Percentiles rank a stretch among this genome's conserved stretches.
phyloP scores from a whole-genome alignment of 1,284 basidiomycete species.

The Testicularia cyperi region DNA sequence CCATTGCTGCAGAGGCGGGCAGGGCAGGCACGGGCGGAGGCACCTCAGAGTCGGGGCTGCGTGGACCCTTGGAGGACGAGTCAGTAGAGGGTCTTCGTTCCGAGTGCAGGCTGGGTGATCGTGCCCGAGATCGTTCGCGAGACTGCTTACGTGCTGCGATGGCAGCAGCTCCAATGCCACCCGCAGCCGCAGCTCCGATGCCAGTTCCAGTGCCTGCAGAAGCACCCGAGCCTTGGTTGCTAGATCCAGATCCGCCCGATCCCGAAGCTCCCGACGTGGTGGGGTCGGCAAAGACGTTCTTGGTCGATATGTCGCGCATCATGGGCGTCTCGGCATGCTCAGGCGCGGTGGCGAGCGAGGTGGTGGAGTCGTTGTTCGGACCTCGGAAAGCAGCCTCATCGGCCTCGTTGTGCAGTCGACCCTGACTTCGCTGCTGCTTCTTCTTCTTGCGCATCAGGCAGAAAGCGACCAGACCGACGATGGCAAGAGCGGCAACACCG shows the following conservation, averaged over 20 bases:
- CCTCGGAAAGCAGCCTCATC: slow-evolving; percentile 37
- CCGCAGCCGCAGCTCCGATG: slow-evolving; percentile 8
- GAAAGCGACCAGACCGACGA: slow-evolving; percentile 24
- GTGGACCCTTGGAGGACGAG: slow-evolving; percentile 12
- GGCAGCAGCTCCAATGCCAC: slow-evolving; percentile 15
- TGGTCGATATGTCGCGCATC: slow-evolving; percentile 39
- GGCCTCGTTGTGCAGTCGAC: slow-evolving; percentile 26
- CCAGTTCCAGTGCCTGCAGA: not conserved
- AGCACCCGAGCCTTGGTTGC: not conserved
- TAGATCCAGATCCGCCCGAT: not conserved
- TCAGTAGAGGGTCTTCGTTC: slow-evolving; percentile 17
- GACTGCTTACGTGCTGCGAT: slow-evolving; percentile 21
- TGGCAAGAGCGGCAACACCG: slow-evolving; percentile 22
- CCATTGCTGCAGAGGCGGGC: slow-evolving; percentile 3
- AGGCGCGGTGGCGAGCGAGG: slow-evolving; percentile 34
- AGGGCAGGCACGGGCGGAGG: slow-evolving; percentile 33
- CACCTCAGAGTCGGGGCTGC: slow-evolving; percentile 9
- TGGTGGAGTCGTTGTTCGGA: slow-evolving; percentile 39
- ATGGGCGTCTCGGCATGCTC: slow-evolving; percentile 34
- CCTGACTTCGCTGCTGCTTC: slow-evolving; percentile 19
- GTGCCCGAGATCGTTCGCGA: slow-evolving; percentile 21
- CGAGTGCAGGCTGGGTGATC: slow-evolving; percentile 15
- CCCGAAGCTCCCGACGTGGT: slow-evolving; percentile 15
- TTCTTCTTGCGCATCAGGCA: slow-evolving; percentile 33
- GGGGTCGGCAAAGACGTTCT: slow-evolving; percentile 38